These are phyloP conservation scores for Cynara cardunculus DNA, from an alignment of 129 eudicot genomes.

Conservation along the genomic window DNA sequence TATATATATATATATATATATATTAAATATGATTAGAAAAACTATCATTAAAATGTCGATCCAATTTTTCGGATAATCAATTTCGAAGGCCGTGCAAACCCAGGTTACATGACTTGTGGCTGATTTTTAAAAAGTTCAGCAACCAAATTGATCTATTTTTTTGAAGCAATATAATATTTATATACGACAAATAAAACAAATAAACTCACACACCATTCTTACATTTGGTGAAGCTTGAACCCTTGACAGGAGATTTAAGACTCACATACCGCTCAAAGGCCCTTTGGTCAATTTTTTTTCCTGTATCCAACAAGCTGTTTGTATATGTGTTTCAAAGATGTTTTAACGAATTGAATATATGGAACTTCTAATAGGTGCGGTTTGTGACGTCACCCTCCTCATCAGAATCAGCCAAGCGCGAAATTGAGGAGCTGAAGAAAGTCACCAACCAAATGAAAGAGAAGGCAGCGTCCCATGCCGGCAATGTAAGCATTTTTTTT, in stretches of 20 bases:
- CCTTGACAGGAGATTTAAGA: no score
- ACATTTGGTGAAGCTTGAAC: no score
- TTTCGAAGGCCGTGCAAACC: neutral
- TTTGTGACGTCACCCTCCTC: constrained; percentile 22
- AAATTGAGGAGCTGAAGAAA: constrained; percentile 41
- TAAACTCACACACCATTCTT: no score
- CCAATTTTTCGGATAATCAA: neutral
- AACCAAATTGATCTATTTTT: neutral
- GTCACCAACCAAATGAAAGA: constrained; percentile 36
- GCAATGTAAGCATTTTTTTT: constrained; percentile 22
- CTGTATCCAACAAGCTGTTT: neutral
- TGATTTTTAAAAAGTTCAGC: neutral
- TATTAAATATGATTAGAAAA: neutral
- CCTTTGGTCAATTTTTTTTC: no score
- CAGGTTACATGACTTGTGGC: neutral
- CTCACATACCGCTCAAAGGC: no score
- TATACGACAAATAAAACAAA: no score
- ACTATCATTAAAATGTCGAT: neutral
- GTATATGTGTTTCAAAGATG: neutral
- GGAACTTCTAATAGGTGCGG: constrained; percentile 25
- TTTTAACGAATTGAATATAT: neutral
- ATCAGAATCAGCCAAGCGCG: constrained; percentile 34
- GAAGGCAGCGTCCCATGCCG: constrained; percentile 42
- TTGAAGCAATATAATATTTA: no score
- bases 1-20: no score